A percentile compares a stretch with the other conserved stretches of the same genome.
Conservation (phyloP, 257 asterid species). For the Penstemon newberryi region DNA sequence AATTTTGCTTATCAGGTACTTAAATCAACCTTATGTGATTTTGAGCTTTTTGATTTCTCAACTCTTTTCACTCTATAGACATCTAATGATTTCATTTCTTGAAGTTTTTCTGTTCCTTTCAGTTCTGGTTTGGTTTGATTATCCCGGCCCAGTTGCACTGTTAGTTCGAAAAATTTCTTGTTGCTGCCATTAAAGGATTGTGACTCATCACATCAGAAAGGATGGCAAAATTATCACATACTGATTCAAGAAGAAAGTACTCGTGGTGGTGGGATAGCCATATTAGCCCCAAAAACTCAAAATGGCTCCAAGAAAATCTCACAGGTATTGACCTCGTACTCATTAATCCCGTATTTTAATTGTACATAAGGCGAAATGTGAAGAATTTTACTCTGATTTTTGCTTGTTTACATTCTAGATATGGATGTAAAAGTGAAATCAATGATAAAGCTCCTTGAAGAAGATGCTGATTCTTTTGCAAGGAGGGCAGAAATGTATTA, state of each 20-base stretch:
- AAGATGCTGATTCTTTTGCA: slow-evolving; percentile 97
- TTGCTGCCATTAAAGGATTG: neutral
- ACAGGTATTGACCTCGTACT: slow-evolving; percentile 50
- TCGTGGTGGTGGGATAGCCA: slow-evolving; percentile 99
- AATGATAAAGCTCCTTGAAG: slow-evolving; percentile 96
- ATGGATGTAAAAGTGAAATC: slow-evolving; percentile 89
- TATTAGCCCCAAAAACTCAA: slow-evolving; percentile 92
- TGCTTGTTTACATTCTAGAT: slow-evolving; percentile 40
- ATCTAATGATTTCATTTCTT: too few species aligned
- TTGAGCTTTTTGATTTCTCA: neutral
- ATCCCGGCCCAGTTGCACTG: too few species aligned
- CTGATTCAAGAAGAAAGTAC: slow-evolving; percentile 76
- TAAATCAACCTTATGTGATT: neutral
- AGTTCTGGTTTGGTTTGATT: too few species aligned
- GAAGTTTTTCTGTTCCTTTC: too few species aligned
- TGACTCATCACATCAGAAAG: slow-evolving; percentile 15
- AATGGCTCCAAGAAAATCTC: slow-evolving; percentile 97
- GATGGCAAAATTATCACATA: slow-evolving; percentile 64
- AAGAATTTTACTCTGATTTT: neutral
- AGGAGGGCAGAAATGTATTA: slow-evolving; percentile 99
- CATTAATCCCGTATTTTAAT: slow-evolving; percentile 3
- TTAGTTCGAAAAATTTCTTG: neutral
- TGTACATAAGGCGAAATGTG: slow-evolving; percentile 12
- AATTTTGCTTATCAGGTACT: neutral
- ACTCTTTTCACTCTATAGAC: neutral